These are phyloP conservation scores for Cyclospora cayetanensis DNA, from an alignment of 169 alveolate genomes.

Conservation along the genomic window DNA sequence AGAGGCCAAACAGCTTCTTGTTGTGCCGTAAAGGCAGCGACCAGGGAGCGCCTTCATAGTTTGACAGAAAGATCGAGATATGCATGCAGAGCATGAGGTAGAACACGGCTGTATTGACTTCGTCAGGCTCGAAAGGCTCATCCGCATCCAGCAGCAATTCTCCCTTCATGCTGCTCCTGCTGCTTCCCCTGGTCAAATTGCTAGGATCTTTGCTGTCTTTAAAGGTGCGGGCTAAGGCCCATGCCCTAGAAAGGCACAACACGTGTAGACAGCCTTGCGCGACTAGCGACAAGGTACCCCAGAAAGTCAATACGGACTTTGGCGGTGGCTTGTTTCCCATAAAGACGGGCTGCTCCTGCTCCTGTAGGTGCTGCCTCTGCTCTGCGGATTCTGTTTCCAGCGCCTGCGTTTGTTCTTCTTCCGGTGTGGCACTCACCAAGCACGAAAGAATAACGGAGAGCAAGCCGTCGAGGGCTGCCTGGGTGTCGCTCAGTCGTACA, in stretches of 20 bases:
- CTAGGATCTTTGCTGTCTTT: conserved; percentile 5
- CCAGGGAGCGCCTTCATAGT: conserved; percentile 91
- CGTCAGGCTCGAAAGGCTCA: conserved; percentile 87
- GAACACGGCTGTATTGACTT: conserved; percentile 88
- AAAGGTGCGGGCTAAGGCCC: conserved; percentile 80
- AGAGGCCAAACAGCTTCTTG: conserved; percentile 72
- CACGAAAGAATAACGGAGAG: conserved; percentile 80
- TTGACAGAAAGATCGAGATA: conserved; percentile 84
- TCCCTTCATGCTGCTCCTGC: conserved; percentile 71
- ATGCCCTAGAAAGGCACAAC: conserved; percentile 79
- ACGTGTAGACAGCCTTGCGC: conserved; percentile 83
- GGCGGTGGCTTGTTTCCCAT: conserved; percentile 14
- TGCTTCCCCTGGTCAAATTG: background rate
- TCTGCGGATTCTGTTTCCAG: conserved; percentile 59
- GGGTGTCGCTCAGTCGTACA: conserved; percentile 97
- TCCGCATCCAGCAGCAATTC: conserved; percentile 68
- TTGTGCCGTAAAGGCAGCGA: conserved; percentile 83
- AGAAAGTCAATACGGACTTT: conserved; percentile 70
- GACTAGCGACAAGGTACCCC: conserved; percentile 76
- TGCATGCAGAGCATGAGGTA: conserved; percentile 84
- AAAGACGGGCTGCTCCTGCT: conserved; percentile 54
- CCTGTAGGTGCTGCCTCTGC: conserved; percentile 70
- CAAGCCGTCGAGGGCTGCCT: conserved; percentile 89
- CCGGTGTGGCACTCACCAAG: conserved; percentile 79
- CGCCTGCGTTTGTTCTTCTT: conserved; percentile 42